phyloP scores from a whole-genome alignment of 2,329 filamentous ascomycete species.

The Epichloe gansuensis region DNA sequence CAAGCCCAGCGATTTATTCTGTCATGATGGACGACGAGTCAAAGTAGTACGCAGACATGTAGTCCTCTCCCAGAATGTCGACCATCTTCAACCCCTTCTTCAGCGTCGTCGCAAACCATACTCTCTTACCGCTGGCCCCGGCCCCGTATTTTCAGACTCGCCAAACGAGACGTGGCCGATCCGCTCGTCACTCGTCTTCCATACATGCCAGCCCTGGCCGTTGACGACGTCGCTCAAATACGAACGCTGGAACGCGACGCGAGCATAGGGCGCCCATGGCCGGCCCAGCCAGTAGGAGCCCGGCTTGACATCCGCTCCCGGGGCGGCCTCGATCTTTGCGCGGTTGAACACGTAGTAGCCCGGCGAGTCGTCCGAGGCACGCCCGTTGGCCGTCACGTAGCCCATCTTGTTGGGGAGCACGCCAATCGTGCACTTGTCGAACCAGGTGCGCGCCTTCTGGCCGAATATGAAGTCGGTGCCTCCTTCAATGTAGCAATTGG shows the following conservation, averaged over 20 bases:
- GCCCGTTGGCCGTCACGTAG: not conserved
- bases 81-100: not conserved
- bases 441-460: slow-evolving; percentile 27
- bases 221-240: not conserved
- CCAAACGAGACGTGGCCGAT: not conserved
- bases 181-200: not conserved
- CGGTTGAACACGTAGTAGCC: not conserved
- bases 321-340: not conserved
- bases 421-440: slow-evolving; percentile 21
- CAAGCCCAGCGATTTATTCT: no score
- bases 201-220: not conserved
- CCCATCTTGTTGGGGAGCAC: not conserved
- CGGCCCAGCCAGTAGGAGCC: not conserved
- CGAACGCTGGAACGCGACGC: not conserved
- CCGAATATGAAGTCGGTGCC: slow-evolving; percentile 32
- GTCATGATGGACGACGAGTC: not conserved
- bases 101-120: not conserved
- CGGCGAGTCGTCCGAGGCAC: not conserved
- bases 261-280: not conserved
- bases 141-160: not conserved
- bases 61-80: not conserved
- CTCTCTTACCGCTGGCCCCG: not conserved
- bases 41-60: not conserved
- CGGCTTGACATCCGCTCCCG: not conserved
- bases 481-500: slow-evolving; percentile 29